Evolutionary conservation across 2,329 filamentous ascomycete genomes (phyloP).

Genomic region (Penicillium sp.): DNA sequence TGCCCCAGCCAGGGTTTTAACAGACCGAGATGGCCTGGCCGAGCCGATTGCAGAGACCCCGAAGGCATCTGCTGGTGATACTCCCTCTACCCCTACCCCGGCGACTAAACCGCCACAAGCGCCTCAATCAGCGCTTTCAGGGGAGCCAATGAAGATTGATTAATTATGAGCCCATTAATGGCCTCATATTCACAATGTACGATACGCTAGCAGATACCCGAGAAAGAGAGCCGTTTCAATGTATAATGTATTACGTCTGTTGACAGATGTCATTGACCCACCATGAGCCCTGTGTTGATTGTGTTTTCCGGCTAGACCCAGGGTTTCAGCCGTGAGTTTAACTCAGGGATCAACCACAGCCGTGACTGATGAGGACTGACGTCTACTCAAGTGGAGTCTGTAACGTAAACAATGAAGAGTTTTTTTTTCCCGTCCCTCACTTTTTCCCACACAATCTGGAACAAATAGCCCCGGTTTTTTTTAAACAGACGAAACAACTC

Average conservation of each 20-base stretch:
- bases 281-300: neutral
- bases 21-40: slow-evolving; percentile 7
- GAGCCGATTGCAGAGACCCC: slow-evolving; percentile 1
- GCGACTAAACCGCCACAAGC: neutral
- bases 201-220: slow-evolving; percentile 15
- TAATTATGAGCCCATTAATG: neutral
- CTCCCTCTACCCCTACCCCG: slow-evolving; percentile 5
- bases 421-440: neutral
- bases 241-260: slow-evolving; percentile 6
- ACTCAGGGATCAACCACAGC: neutral
- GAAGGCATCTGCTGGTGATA: neutral
- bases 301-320: neutral
- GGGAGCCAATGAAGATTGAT: slow-evolving; percentile 21
- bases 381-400: neutral
- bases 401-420: neutral
- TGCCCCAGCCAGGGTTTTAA: neutral
- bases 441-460: neutral
- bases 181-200: neutral
- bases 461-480: slow-evolving; percentile 5
- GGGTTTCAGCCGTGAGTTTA: no score
- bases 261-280: slow-evolving; percentile 6
- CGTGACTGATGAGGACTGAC: neutral
- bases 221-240: neutral
- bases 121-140: slow-evolving; percentile 1
- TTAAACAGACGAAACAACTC: slow-evolving; percentile 14